Evolutionary conservation across 805 yeast species (phyloP).

Genomic region (Yarrowia deformans): DNA sequence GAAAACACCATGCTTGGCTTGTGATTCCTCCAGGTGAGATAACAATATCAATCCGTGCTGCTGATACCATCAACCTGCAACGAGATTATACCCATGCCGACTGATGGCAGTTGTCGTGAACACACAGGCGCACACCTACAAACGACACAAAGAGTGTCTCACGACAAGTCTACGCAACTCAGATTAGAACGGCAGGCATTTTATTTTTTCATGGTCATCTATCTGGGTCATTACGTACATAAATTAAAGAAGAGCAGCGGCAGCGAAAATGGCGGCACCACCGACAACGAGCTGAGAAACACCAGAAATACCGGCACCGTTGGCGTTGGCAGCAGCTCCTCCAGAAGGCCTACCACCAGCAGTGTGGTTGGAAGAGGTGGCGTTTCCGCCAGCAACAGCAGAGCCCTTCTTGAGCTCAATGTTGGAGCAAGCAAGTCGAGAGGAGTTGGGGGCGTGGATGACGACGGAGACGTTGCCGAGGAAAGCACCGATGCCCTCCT

Average conservation of each 20-base stretch:
- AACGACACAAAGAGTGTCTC: no score
- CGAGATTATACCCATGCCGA: no score
- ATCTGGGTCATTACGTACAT: constrained; percentile 32
- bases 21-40: background rate
- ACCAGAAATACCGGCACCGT: constrained; percentile 28
- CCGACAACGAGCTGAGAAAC: constrained; percentile 34
- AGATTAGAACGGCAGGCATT: background rate
- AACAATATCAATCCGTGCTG: background rate
- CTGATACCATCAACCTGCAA: no score
- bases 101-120: no score
- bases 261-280: constrained; percentile 31
- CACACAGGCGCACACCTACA: no score
- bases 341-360: constrained; percentile 14
- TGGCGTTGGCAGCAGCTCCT: constrained; percentile 13
- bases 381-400: constrained; percentile 13
- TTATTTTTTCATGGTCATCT: constrained; percentile 8
- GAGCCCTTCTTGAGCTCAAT: constrained; percentile 48
- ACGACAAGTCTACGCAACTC: background rate
- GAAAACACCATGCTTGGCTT: background rate
- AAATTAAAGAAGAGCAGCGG: constrained; percentile 36
- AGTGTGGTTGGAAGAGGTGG: constrained; percentile 23
- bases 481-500: constrained; percentile 62
- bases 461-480: constrained; percentile 56
- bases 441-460: constrained; percentile 63
- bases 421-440: constrained; percentile 69